Evolutionary conservation across 225 moss, liverwort and hornwort genomes (phyloP).

Genomic region (Sphagnum contortum): DNA sequence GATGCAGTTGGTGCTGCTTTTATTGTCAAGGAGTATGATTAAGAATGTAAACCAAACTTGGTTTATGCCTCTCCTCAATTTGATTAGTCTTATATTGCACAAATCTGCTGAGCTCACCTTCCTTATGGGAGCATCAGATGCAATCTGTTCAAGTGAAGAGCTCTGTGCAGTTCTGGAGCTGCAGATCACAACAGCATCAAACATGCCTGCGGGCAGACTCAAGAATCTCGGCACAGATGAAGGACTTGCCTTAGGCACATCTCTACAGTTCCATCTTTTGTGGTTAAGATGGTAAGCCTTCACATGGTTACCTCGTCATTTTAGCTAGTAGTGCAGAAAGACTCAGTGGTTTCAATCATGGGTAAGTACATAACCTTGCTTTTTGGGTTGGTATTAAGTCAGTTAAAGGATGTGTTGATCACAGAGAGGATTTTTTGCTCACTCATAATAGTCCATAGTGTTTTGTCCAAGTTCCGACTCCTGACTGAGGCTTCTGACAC

Average conservation of each 20-base stretch:
- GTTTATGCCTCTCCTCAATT: slow-evolving; percentile 32
- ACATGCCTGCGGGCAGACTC: slow-evolving; percentile 20
- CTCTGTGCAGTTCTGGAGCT: slow-evolving; percentile 41
- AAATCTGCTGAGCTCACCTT: slow-evolving; percentile 27
- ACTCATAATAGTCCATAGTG: neutral
- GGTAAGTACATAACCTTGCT: neutral
- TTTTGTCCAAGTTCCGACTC: neutral
- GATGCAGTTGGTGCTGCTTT: slow-evolving; percentile 43
- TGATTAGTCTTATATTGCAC: slow-evolving; percentile 53
- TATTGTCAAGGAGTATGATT: slow-evolving; percentile 19
- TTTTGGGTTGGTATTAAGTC: neutral
- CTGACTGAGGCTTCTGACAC: neutral
- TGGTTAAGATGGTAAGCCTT: slow-evolving; percentile 65
- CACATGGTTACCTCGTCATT: neutral
- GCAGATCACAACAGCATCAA: slow-evolving; percentile 45
- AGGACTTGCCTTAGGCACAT: slow-evolving; percentile 30
- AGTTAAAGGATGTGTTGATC: neutral
- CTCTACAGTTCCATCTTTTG: slow-evolving; percentile 45
- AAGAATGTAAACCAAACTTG: slow-evolving; percentile 11
- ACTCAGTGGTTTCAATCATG: no score
- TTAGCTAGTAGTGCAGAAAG: no score
- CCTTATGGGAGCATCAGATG: slow-evolving; percentile 38
- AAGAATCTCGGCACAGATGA: slow-evolving; percentile 33
- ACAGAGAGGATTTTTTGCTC: neutral
- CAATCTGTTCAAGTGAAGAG: slow-evolving; percentile 24